Base-by-base conservation (phyloP, 2,329 filamentous ascomycete species). In the Microcyclospora tardicrescens region DNA sequence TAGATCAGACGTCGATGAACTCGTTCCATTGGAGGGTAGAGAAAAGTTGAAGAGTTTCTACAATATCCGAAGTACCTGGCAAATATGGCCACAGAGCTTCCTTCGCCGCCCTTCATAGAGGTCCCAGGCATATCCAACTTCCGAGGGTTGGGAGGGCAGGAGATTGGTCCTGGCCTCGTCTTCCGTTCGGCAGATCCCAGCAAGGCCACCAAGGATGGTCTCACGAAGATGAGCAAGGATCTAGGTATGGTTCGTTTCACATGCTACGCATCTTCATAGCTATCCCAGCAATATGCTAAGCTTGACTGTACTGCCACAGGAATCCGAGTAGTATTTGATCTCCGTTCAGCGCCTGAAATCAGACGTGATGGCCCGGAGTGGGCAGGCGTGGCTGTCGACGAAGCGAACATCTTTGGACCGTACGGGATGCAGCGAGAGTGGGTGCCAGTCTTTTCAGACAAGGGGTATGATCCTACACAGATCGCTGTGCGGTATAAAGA, bases 151-250 rank as follows among this genome's bases (percentile, higher is more conserved):
- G 77, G 45, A 5, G 12, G 12, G 12, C 30, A 32, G 10, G 30
- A n/a, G 10, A 32, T n/a, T 6, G 30, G 12, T n/a, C 30, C 14
- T 32, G 12, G 30, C 42, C 52, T 77, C 24, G 61, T 81, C 41
- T 87, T 75, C 61, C 77, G 84, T 40, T 77, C 76, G 35, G 81
- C 78, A 2, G 79, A 84, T 47, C 75, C 79, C 12, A 73, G 71
- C 13, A 62, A 62, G 40, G 62, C 80, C 30, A 74, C 73, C 1
- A 56, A 66, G 16, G 61, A 66, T 16, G 77, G 77, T 12, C 59
- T 73, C 6, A 51, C 59, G 6, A 65, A 62, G 33, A 64, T 83
- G 42, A 65, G 52, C 41, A 37, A 50, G 43, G 54, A 54, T 39
- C 41, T 58, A 48, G 52, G 54, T 57, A 56, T 42, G 48, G 40